Evolutionary conservation across 139 green algal genomes (phyloP).

Genomic region (Chlorella sp.): DNA sequence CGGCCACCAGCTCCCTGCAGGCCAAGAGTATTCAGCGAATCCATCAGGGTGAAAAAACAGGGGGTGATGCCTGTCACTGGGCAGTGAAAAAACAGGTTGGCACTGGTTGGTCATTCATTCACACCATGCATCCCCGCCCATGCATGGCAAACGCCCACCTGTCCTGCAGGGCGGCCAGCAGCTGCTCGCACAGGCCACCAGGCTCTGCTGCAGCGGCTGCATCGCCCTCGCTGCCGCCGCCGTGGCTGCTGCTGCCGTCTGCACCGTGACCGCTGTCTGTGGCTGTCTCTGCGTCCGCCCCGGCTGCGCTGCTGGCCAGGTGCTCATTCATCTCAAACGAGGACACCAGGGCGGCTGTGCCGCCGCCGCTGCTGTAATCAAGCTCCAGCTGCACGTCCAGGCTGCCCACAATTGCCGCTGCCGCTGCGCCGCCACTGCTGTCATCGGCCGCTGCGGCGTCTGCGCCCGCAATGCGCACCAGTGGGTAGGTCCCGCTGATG

Average conservation of each 20-base stretch:
- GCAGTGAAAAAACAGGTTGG: no score
- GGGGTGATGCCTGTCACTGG: no score
- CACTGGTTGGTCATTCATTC: no score
- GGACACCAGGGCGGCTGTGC: not conserved
- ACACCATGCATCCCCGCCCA: not conserved
- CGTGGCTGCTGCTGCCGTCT: not conserved
- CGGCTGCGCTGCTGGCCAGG: not conserved
- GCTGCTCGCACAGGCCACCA: not conserved
- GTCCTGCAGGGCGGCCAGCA: not conserved
- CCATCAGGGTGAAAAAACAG: no score
- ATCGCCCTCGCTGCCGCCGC: not conserved
- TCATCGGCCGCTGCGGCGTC: not conserved
- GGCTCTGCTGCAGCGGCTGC: not conserved
- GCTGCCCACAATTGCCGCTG: not conserved
- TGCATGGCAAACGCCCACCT: not conserved
- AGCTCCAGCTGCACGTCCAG: constrained; percentile 5
- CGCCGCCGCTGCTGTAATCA: not conserved
- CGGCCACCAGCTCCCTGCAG: not conserved
- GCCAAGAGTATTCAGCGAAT: not conserved
- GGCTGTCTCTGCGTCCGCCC: not conserved
- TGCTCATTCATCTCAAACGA: constrained; percentile 28
- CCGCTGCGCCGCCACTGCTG: not conserved
- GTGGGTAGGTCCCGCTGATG: not conserved
- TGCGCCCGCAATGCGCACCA: not conserved
- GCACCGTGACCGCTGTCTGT: not conserved